These are phyloP conservation scores for Sesbania bispinosa DNA, from an alignment of 306 rosid genomes.

Conservation along the genomic window DNA sequence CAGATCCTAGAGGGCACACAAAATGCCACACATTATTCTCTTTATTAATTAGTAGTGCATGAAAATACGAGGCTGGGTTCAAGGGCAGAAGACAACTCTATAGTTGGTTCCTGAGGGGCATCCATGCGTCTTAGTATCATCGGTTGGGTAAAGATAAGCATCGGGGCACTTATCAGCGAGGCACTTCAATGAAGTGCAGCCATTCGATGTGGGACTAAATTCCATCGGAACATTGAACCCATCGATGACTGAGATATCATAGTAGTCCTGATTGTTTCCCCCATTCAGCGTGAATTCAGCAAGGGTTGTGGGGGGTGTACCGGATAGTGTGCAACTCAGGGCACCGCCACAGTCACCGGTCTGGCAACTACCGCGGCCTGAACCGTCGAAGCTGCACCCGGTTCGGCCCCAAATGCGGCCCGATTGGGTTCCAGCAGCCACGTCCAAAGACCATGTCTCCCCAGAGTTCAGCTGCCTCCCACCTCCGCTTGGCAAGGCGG, in stretches of 20 bases:
- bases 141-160: constrained; percentile 37
- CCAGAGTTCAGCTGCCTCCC: constrained; percentile 25
- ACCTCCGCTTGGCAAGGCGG: constrained; percentile 32
- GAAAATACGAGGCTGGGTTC: too few relatives aligned
- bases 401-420: constrained; percentile 78
- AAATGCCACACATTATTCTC: too few relatives aligned
- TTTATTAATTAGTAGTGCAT: too few relatives aligned
- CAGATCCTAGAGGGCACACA: too few relatives aligned
- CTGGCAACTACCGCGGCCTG: constrained; percentile 41
- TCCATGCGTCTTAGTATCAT: constrained; percentile 8
- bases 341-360: constrained; percentile 59
- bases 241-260: background rate
- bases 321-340: background rate
- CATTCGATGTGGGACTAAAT: background rate
- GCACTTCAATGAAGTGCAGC: background rate
- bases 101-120: constrained; percentile 40
- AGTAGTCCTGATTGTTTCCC: background rate
- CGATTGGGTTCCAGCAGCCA: constrained; percentile 12
- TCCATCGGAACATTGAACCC: constrained; percentile 14
- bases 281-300: background rate
- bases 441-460: constrained; percentile 25
- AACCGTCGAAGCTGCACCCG: constrained; percentile 45
- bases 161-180: constrained; percentile 32
- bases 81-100: constrained; percentile 33
- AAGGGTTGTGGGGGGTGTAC: background rate